Conservation (phyloP, 805 yeast species). For the Barnettozyma wickerhamii region DNA sequence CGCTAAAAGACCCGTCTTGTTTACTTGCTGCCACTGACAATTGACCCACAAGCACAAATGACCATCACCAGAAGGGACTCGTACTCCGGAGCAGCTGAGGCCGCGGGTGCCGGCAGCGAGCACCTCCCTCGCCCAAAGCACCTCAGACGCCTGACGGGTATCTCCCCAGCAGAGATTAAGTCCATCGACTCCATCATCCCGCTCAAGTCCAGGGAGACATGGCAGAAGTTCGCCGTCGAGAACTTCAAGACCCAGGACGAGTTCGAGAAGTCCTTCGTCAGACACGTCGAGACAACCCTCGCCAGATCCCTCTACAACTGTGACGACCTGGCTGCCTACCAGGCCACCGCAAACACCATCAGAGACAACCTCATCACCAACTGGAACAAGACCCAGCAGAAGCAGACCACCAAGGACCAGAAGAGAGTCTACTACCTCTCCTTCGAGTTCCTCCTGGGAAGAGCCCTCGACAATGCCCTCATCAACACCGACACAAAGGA, state of each 20-base stretch:
- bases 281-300: slow-evolving; percentile 84
- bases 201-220: slow-evolving; percentile 63
- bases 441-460: slow-evolving; percentile 88
- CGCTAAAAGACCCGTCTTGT: background rate
- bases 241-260: slow-evolving; percentile 44
- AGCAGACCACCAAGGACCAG: slow-evolving; percentile 76
- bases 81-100: slow-evolving; percentile 12
- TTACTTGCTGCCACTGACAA: background rate
- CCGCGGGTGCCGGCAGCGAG: slow-evolving; percentile 11
- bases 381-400: slow-evolving; percentile 93
- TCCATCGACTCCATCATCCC: slow-evolving; percentile 82
- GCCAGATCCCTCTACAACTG: slow-evolving; percentile 93
- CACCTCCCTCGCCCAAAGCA: slow-evolving; percentile 37
- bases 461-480: slow-evolving; percentile 91
- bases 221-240: slow-evolving; percentile 66
- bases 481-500: slow-evolving; percentile 72
- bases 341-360: slow-evolving; percentile 75
- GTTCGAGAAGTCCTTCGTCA: slow-evolving; percentile 66
- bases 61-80: slow-evolving; percentile 12
- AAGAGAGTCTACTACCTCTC: slow-evolving; percentile 86
- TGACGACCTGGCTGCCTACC: slow-evolving; percentile 89
- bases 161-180: slow-evolving; percentile 84
- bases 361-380: slow-evolving; percentile 77
- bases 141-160: slow-evolving; percentile 81
- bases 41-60: background rate